Evolutionary conservation across 2,329 filamentous ascomycete genomes (phyloP).

Genomic region (Cryphonectria parasitica): DNA sequence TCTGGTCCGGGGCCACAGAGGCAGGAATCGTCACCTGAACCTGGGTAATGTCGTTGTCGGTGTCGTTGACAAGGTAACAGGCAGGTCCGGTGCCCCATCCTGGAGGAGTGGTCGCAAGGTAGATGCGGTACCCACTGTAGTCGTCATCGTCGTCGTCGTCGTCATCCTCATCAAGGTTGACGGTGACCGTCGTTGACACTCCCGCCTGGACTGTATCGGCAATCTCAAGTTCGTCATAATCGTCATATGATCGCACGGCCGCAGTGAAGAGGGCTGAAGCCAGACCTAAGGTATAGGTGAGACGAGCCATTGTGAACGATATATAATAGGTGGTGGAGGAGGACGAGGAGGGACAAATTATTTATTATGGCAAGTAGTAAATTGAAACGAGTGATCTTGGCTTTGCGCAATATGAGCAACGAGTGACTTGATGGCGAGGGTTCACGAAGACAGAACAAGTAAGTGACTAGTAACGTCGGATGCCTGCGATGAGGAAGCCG

Average conservation of each 20-base stretch:
- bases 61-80: constrained; percentile 41
- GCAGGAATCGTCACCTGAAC: constrained; percentile 38
- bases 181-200: constrained; percentile 5
- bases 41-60: constrained; percentile 34
- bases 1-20: constrained; percentile 36
- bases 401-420: background rate
- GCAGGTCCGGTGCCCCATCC: constrained; percentile 38
- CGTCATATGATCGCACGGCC: constrained; percentile 6
- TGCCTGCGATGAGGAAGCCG: background rate
- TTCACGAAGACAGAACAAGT: background rate
- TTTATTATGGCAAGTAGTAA: background rate
- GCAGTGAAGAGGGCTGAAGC: background rate
- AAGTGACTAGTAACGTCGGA: background rate
- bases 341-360: background rate
- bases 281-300: background rate
- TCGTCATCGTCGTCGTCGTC: constrained; percentile 31
- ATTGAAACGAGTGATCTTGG: background rate
- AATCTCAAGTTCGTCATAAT: background rate
- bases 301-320: constrained; percentile 8
- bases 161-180: constrained; percentile 11
- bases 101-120: constrained; percentile 38
- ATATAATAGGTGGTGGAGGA: background rate
- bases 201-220: constrained; percentile 16
- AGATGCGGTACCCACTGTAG: constrained; percentile 37
- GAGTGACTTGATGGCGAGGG: constrained; percentile 1